Percentiles rank a stretch among this genome's conserved stretches.
Conservation (phyloP, 345 rosid genomes). For the Cardamine chenopodiifolia region DNA sequence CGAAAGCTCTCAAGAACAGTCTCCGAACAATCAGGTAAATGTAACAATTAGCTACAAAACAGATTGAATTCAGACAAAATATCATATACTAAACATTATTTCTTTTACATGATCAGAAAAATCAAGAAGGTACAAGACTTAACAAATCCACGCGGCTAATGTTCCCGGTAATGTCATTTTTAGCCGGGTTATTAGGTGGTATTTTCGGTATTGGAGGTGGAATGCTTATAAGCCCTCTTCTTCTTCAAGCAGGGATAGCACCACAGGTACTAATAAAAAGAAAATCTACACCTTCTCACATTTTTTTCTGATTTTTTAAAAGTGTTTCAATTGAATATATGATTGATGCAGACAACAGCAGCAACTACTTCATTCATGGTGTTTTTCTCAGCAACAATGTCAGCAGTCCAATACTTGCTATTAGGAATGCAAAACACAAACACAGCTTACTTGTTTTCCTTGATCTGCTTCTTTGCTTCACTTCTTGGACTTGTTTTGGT, state of each 20-base stretch:
- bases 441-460: slow-evolving; percentile 56
- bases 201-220: slow-evolving; percentile 94
- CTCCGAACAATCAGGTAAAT: slow-evolving; percentile 21
- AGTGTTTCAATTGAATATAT: background rate
- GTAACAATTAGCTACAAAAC: slow-evolving; percentile 1
- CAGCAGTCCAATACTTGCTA: slow-evolving; percentile 57
- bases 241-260: slow-evolving; percentile 71
- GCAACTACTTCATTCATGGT: slow-evolving; percentile 53
- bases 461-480: slow-evolving; percentile 69
- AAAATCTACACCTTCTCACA: background rate
- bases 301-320: background rate
- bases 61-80: background rate
- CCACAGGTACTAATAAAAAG: slow-evolving; percentile 56
- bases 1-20: slow-evolving; percentile 30
- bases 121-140: slow-evolving; percentile 32
- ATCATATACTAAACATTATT: background rate
- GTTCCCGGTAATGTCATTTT: slow-evolving; percentile 70
- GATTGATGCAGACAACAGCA: slow-evolving; percentile 64
- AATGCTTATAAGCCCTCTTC: slow-evolving; percentile 90
- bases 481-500: slow-evolving; percentile 69
- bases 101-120: slow-evolving; percentile 35
- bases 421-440: slow-evolving; percentile 67
- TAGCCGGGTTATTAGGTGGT: slow-evolving; percentile 82
- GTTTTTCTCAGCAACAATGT: slow-evolving; percentile 49
- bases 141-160: slow-evolving; percentile 29